Percentiles rank a stretch among this genome's conserved stretches.
These are phyloP conservation scores for Leccinum barrowsii DNA, from an alignment of 768 basidiomycete species.

Conservation along the genomic window DNA sequence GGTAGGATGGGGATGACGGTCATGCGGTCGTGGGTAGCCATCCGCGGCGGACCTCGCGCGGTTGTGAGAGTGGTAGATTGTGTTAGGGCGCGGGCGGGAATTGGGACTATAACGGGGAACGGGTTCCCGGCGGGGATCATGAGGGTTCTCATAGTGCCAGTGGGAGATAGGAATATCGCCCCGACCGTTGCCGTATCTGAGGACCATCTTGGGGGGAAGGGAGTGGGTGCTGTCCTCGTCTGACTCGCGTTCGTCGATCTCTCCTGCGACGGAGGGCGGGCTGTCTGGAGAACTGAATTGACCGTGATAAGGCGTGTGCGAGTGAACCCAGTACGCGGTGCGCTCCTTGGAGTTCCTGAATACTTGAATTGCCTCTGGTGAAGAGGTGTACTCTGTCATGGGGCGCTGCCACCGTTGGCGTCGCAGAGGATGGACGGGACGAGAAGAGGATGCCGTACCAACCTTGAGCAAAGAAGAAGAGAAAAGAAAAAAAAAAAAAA, in stretches of 20 bases:
- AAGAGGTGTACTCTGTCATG: conserved; percentile 66
- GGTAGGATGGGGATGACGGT: conserved; percentile 12
- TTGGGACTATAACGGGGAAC: conserved; percentile 22
- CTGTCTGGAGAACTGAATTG: conserved; percentile 57
- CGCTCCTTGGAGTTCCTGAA: conserved; percentile 59
- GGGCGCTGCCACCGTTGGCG: not conserved
- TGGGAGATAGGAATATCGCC: conserved; percentile 63
- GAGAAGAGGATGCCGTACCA: not conserved
- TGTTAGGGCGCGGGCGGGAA: conserved; percentile 27
- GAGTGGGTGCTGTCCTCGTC: conserved; percentile 42
- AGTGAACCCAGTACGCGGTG: conserved; percentile 62
- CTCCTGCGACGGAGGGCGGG: conserved; percentile 43
- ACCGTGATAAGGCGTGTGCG: conserved; percentile 32
- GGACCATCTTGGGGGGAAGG: conserved; percentile 67
- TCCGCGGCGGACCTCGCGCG: conserved; percentile 38
- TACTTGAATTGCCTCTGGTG: conserved; percentile 55
- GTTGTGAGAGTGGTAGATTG: conserved; percentile 32
- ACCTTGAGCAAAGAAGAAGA: conserved; percentile 4
- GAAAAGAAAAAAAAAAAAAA: conserved; percentile 4
- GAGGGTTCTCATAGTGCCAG: conserved; percentile 29
- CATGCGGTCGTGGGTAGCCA: conserved; percentile 29
- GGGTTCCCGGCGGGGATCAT: conserved; percentile 11
- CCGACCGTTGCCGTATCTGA: conserved; percentile 63
- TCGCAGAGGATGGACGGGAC: not conserved
- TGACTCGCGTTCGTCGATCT: conserved; percentile 40